Base-by-base conservation (phyloP, 2,329 filamentous ascomycete genomes). In the Thelonectria blattea region DNA sequence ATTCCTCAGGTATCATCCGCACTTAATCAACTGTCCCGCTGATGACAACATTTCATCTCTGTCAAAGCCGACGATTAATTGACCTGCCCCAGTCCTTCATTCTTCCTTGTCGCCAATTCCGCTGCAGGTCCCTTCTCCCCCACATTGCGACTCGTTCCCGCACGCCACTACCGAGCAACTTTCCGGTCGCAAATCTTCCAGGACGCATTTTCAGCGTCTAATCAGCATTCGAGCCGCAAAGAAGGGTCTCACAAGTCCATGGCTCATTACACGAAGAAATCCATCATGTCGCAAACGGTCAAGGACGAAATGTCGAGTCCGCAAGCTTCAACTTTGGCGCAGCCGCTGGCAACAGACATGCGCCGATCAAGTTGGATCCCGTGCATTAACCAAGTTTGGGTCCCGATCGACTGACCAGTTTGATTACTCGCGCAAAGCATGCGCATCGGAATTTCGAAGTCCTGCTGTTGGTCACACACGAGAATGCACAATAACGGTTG, bases 161-260 rank as follows among this genome's bases (percentile, higher is more conserved):
- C 39, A 39, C 51, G 51, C 56, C 56, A 59, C 56, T 50, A 18
- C 34, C 34, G 34, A 37, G 34, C 15, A 37, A 30, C 27, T 30
- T 30, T 7, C 51, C 51, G 56, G 37, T 59, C 56, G 56, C 56
- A 50, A 60, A 55, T 60, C 57, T 60, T 50, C 46, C 46, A 55
- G 55, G 51, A 55, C 57, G 51, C 50, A 52, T 45, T 47, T 45
- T 42, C 51, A 46, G 20, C 51, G 8, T 30, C 9, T 30, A 30
- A 9, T 7, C 27, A 2, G 27, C 27, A 30, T 7, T 30, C 27
- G 27, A 30, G 27, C 27, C 8, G 34, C 34, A 37, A 37, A 37
- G 34, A 37, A 37, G 34, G 15, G 12, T 14, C 11, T 15, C 34
- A 37, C 34, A 15, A 14, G 34, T 37, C 34, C 10, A 34, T 34